A percentile compares a stretch with the other conserved stretches of the same genome.
These are phyloP conservation scores for Fagus sylvatica DNA, from an alignment of 306 rosid species.

Conservation along the genomic window DNA sequence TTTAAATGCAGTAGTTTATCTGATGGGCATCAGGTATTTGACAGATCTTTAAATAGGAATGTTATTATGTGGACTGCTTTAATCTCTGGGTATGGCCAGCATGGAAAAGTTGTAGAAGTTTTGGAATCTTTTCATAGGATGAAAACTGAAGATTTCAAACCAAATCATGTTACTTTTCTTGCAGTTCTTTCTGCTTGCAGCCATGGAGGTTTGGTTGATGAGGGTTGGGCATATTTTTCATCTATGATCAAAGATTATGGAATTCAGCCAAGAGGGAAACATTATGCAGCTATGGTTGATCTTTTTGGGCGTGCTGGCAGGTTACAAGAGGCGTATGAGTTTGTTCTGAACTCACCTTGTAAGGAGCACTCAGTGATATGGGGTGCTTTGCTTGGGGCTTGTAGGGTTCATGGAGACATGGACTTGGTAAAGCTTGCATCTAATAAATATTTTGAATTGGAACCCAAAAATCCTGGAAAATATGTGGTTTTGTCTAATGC, in stretches of 20 bases:
- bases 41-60: slow-evolving; percentile 56
- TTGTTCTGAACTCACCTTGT: slow-evolving; percentile 59
- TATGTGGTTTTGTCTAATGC: slow-evolving; percentile 69
- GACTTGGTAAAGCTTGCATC: slow-evolving; percentile 65
- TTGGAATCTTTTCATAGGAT: slow-evolving; percentile 54
- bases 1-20: slow-evolving; percentile 66
- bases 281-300: slow-evolving; percentile 74
- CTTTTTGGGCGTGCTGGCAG: slow-evolving; percentile 67
- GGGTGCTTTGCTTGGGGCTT: slow-evolving; percentile 77
- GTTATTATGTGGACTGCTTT: slow-evolving; percentile 74
- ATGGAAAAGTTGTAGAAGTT: slow-evolving; percentile 66
- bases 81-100: slow-evolving; percentile 74
- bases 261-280: slow-evolving; percentile 65
- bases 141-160: slow-evolving; percentile 63
- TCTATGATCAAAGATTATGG: slow-evolving; percentile 65
- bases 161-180: slow-evolving; percentile 72
- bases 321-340: slow-evolving; percentile 60
- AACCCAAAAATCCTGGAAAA: slow-evolving; percentile 54
- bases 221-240: slow-evolving; percentile 62
- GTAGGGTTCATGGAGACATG: slow-evolving; percentile 67
- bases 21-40: slow-evolving; percentile 54
- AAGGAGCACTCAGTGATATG: slow-evolving; percentile 65
- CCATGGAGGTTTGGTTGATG: slow-evolving; percentile 66
- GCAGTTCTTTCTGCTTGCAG: slow-evolving; percentile 86
- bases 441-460: slow-evolving; percentile 56